Evolutionary conservation across 306 rosid genomes (phyloP).

Genomic region (Macrotyloma uniflorum): DNA sequence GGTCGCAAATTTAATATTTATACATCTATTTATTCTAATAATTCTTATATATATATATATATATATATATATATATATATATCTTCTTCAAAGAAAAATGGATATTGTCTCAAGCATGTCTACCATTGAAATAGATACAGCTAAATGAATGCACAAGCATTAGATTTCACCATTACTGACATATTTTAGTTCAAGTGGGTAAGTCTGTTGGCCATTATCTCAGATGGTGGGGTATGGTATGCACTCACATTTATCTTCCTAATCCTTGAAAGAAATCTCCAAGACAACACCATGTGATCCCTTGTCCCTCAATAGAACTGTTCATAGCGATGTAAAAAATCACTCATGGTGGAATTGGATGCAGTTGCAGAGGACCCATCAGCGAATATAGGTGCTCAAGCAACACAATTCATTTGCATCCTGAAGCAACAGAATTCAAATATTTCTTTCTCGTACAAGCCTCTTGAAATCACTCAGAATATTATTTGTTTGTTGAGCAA

Average conservation of each 20-base stretch:
- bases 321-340: neutral
- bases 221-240: conserved; percentile 3
- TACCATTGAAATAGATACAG: neutral
- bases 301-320: neutral
- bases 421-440: conserved; percentile 9
- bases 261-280: conserved; percentile 7
- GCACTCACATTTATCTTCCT: neutral
- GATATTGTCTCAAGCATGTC: conserved; percentile 41
- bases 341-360: neutral
- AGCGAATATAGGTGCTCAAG: conserved; percentile 22
- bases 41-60: too few relatives aligned
- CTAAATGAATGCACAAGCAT: conserved; percentile 10
- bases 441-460: conserved; percentile 11
- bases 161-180: neutral
- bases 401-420: conserved; percentile 24
- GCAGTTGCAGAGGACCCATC: neutral
- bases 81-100: neutral
- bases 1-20: too few relatives aligned
- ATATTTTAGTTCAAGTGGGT: conserved; percentile 15
- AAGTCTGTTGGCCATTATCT: conserved; percentile 1
- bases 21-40: too few relatives aligned
- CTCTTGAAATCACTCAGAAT: neutral
- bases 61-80: neutral
- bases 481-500: neutral
- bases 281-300: conserved; percentile 40